A percentile compares a stretch with the other conserved stretches of the same genome.
phyloP scores from a whole-genome alignment of 1,284 basidiomycete genomes.

The Austroboletus niveus region DNA sequence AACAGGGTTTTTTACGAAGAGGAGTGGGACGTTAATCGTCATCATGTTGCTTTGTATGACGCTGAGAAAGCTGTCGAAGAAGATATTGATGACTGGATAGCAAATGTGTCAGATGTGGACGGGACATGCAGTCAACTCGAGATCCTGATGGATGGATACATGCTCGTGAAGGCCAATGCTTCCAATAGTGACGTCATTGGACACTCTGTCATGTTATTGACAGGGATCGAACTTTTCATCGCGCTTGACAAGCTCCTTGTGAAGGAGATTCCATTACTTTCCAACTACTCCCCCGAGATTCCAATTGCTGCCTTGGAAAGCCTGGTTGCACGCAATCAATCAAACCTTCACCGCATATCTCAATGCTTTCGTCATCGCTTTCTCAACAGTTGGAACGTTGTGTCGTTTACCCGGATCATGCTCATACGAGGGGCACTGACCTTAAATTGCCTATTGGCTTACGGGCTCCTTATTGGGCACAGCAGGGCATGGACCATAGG shows the following conservation, averaged over 20 bases:
- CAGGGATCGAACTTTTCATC: neutral
- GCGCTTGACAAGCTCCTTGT: neutral
- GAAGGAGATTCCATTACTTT: neutral
- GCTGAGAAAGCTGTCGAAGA: neutral
- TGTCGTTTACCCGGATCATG: neutral
- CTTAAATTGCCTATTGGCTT: neutral
- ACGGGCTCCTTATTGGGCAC: neutral
- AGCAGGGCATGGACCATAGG: too few species aligned
- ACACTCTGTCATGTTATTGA: neutral
- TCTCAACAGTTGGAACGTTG: neutral
- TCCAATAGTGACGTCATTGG: neutral
- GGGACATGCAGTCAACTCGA: neutral
- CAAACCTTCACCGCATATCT: neutral
- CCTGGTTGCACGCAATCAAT: neutral
- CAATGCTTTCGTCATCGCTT: neutral
- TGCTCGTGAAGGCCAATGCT: neutral
- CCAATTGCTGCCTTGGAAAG: neutral
- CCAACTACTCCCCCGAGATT: neutral
- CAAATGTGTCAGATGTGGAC: neutral
- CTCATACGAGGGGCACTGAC: neutral
- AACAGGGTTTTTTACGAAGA: constrained; percentile 1
- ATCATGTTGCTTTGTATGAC: constrained; percentile 16
- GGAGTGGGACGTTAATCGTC: constrained; percentile 1
- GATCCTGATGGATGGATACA: neutral
- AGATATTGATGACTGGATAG: neutral